Base-by-base conservation (phyloP, 805 yeast species). In the Ogataea henricii region DNA sequence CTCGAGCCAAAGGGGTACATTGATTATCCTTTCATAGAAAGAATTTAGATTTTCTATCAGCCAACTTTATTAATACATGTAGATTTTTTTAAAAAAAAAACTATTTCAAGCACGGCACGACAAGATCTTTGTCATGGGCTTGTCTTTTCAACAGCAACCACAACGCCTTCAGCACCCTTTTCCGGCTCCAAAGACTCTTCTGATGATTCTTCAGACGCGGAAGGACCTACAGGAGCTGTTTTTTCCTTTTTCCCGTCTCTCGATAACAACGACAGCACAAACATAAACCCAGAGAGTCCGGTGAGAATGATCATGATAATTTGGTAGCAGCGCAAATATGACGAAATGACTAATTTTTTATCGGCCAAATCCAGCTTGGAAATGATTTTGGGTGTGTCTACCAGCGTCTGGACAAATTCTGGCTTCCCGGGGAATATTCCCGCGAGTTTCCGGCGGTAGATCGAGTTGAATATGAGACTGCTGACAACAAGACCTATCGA, bases 401-500 rank as follows among this genome's bases (percentile, higher is more conserved):
- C 32, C 4, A 55, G 40, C 6, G 10, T 4, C 1, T 30, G 20
- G 3, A 46, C 16, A 29, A 50, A 8, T 1, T 20, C 21, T 3
- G 34, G 9, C 23, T 44, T 38, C 2, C 6, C 2, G 9, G 43
- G 18, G 8, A 47, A 26, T 7, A 39, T 17, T 10, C 6, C n/a
- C 0, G 22, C 14, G 20, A 55, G 33, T 18, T 34, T 45, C 4
- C 33, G 7, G 3, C 43, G 45, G 38, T 52, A 55, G 14, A 41
- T 30, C 6, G 46, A 18, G 29, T 48, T 45, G 47, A 55, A 55
- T 12, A 50, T 43, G 18, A 52, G 17, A 3, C 58, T 54, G 36
- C 51, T 42, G 12, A 45, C 37, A 17, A 48, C 80, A 26, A 78
- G 65, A 0, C 84, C 85, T 27, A 77, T 64, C 0, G 82, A 74